Conservation (phyloP, 1,284 basidiomycete genomes). For the Takashimella koratensis region DNA sequence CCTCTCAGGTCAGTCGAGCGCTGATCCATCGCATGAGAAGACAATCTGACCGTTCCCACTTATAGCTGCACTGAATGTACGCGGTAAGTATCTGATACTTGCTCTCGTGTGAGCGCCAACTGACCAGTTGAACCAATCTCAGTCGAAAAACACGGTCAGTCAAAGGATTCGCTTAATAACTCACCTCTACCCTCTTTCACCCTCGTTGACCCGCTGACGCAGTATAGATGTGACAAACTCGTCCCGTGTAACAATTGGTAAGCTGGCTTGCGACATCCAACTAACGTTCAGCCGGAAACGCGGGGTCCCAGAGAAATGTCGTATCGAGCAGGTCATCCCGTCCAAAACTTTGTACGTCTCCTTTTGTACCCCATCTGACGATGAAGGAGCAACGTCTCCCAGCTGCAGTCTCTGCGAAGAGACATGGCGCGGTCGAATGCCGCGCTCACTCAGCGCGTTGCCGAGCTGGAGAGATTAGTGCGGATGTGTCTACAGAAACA, state of each 20-base stretch:
- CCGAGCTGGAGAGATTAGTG: conserved; percentile 3
- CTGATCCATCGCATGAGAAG: not conserved
- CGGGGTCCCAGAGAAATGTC: conserved; percentile 10
- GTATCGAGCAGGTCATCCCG: conserved; percentile 7
- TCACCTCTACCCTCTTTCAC: no score
- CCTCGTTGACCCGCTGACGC: no score
- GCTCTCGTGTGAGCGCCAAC: no score
- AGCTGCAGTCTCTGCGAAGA: conserved; percentile 1
- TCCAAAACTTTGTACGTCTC: conserved; percentile 7
- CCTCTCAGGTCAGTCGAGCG: conserved; percentile 5
- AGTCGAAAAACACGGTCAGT: conserved; percentile 1
- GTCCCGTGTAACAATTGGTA: conserved; percentile 5
- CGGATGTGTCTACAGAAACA: not conserved
- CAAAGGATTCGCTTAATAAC: no score
- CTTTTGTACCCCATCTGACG: not conserved
- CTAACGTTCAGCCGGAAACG: conserved; percentile 9
- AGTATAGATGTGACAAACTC: not conserved
- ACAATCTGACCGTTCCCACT: no score
- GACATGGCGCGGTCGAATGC: not conserved
- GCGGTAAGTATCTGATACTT: conserved; percentile 1
- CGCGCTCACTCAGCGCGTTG: not conserved
- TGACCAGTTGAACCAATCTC: no score
- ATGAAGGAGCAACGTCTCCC: not conserved
- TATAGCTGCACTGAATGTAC: conserved; percentile 7
- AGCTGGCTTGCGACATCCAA: not conserved